Base-by-base conservation (phyloP, 352 stramenopile genomes). In the Globisporangium solare region DNA sequence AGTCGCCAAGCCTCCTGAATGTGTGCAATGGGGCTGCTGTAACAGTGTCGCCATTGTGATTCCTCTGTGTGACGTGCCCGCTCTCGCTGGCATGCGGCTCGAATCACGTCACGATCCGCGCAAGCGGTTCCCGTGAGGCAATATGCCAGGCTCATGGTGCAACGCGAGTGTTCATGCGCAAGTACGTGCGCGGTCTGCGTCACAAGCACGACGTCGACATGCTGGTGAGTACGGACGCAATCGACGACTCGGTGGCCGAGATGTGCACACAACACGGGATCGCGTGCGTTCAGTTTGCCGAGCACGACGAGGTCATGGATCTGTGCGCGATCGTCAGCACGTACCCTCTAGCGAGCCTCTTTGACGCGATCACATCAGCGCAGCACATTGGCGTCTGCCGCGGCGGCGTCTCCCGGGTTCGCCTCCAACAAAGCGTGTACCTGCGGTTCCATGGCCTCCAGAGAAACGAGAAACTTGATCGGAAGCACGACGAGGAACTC, bases 201-300 rank as follows among this genome's bases (percentile, higher is more conserved):
- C n/a, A 53, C 6, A 6, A 15, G 6, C 45, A 70, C 22, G 20
- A 61, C 12, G 53, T 91, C 15, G 54, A 66, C 11, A 56, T 93
- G 17, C 1, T 93, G 4, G 54, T 91, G 7, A 74, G 64, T 40
- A 77, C 71, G 0, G 68, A 87, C 50, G 63, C 59, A 5, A 53
- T 88, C 11, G 66, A 78, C 7, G 68, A 77, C 40, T 63, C 70
- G 10, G 61, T 88, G 12, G 68, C 74, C 2, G 69, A 71, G 8
- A 57, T 61, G 1, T 91, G 78, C 56, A 71, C 64, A 11, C 67
- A 61, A 1, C 63, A 80, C 1, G 56, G 51, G 12, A 79, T 91
- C 21, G 77, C 75, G 15, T 91, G 80, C 39, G 68, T 91, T 8
- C 75, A 88, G 47, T 76, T 76, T 40, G 73, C 67, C 3, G 83